A percentile compares a stretch with the other conserved stretches of the same genome.
These are phyloP conservation scores for Primulina huaijiensis DNA, from an alignment of 257 asterid species.

Conservation along the genomic window DNA sequence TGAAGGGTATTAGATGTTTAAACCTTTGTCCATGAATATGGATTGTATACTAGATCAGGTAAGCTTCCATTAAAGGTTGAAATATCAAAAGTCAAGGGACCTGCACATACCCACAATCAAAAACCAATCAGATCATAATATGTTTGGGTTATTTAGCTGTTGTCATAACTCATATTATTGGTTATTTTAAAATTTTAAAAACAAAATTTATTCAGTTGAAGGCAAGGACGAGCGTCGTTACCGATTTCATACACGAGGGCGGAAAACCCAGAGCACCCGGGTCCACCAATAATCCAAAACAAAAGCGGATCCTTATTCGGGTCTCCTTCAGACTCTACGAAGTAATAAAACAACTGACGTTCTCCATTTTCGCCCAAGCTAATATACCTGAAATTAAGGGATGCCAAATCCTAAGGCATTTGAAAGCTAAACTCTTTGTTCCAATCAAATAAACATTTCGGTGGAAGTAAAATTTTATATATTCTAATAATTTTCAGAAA, in stretches of 20 bases:
- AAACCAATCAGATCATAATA: background rate
- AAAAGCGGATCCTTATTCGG: constrained; percentile 18
- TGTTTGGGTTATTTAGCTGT: no score
- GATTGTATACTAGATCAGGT: constrained; percentile 40
- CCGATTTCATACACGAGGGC: constrained; percentile 24
- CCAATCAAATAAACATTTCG: no score
- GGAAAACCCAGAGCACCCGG: constrained; percentile 25
- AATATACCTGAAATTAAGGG: constrained; percentile 21
- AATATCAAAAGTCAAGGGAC: constrained; percentile 48
- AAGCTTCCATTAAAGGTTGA: constrained; percentile 39
- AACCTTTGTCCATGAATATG: constrained; percentile 77
- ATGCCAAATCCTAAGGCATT: no score
- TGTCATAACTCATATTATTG: no score
- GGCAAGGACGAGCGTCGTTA: background rate
- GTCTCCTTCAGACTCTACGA: constrained; percentile 17
- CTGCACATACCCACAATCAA: constrained; percentile 22
- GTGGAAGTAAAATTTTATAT: no score
- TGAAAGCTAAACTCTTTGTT: no score
- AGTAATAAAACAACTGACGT: constrained; percentile 1
- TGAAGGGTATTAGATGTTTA: background rate
- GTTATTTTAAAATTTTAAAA: no score
- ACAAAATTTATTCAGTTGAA: no score
- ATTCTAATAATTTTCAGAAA: no score
- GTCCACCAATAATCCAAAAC: constrained; percentile 27
- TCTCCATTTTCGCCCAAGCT: constrained; percentile 26